Conservation (phyloP, 2,329 filamentous ascomycete species). For the Venturia oleaginea region DNA sequence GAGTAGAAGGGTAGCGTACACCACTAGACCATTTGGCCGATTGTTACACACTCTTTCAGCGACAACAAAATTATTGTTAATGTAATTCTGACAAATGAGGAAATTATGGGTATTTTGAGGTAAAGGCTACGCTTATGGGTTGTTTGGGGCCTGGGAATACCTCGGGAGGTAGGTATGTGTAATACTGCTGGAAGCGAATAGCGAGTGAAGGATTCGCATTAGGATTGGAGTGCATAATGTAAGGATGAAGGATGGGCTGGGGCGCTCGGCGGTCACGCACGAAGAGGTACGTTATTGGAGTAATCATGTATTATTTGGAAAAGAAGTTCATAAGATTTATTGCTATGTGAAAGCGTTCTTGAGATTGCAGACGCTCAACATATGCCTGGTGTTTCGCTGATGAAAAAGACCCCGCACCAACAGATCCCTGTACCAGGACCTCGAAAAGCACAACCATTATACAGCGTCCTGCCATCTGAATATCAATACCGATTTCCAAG, state of each 20-base stretch:
- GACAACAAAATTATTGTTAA: not conserved
- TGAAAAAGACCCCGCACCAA: too few relatives aligned
- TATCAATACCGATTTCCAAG: not conserved
- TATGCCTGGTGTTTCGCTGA: not conserved
- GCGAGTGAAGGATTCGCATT: too few relatives aligned
- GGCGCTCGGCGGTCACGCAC: too few relatives aligned
- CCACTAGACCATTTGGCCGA: conserved; percentile 7
- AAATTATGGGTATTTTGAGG: not conserved
- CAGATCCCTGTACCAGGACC: not conserved
- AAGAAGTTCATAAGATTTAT: not conserved
- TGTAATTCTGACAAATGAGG: not conserved
- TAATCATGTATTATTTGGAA: too few relatives aligned
- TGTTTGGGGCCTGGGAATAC: too few relatives aligned
- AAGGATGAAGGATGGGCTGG: too few relatives aligned
- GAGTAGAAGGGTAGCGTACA: not conserved
- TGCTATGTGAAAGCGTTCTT: not conserved
- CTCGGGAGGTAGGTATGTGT: too few relatives aligned
- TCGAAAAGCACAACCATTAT: not conserved
- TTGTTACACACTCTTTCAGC: not conserved
- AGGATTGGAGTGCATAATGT: too few relatives aligned
- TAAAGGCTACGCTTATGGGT: too few relatives aligned
- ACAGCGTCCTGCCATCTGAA: not conserved
- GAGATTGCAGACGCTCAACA: not conserved
- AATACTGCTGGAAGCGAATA: too few relatives aligned
- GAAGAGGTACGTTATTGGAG: too few relatives aligned